Conservation (phyloP, 2,329 filamentous ascomycete genomes). For the Colletotrichum australisinense region DNA sequence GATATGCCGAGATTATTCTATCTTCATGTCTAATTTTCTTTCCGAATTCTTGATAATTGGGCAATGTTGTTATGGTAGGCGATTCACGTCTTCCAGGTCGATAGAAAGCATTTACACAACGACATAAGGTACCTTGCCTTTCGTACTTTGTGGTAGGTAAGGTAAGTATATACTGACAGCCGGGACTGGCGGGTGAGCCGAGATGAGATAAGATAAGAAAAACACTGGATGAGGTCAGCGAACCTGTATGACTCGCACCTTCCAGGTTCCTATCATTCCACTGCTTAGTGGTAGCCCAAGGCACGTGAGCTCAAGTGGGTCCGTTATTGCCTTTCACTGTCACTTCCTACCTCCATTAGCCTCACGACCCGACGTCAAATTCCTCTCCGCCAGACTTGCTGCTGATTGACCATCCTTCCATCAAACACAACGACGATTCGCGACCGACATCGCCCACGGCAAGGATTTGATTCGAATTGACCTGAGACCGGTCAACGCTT, state of each 20-base stretch:
- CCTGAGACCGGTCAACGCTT: background rate
- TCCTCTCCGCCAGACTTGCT: background rate
- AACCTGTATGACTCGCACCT: background rate
- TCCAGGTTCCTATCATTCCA: background rate
- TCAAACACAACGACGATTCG: background rate
- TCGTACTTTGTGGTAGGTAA: too few species aligned
- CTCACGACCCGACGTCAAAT: background rate
- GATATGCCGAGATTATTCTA: too few species aligned
- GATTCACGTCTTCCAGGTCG: background rate
- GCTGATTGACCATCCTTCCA: background rate
- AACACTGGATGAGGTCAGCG: background rate
- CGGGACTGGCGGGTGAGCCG: background rate
- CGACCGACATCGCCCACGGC: background rate
- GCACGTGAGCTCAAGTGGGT: conserved; percentile 23
- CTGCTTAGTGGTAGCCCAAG: background rate
- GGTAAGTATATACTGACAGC: too few species aligned
- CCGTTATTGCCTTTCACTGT: conserved; percentile 5
- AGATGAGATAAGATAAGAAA: background rate
- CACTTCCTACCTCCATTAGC: background rate
- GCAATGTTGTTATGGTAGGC: too few species aligned
- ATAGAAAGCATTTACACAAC: background rate
- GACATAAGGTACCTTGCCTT: background rate
- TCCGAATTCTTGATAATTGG: too few species aligned
- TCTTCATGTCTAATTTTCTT: too few species aligned
- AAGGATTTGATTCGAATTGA: background rate